Conservation (phyloP, 1,139 yeast species). For the Suhomyces chickasaworum region DNA sequence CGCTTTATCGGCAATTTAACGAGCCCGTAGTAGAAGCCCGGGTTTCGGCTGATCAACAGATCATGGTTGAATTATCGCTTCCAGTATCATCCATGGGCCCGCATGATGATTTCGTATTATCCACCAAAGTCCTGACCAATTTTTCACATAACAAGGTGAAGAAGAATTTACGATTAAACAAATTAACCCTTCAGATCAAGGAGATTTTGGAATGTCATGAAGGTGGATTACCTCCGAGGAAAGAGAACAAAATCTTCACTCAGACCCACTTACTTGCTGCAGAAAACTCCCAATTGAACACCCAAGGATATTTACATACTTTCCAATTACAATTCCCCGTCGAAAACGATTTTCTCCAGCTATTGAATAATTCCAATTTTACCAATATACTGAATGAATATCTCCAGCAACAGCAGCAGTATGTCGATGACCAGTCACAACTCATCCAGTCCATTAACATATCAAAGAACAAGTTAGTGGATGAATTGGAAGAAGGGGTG, state of each 20-base stretch:
- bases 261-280: slow-evolving; percentile 28
- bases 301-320: slow-evolving; percentile 33
- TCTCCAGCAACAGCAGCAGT: slow-evolving; percentile 8
- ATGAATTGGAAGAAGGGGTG: slow-evolving; percentile 40
- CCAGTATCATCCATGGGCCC: slow-evolving; percentile 57
- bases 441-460: slow-evolving; percentile 20
- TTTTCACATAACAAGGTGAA: slow-evolving; percentile 34
- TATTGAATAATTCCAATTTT: slow-evolving; percentile 20
- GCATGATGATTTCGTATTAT: slow-evolving; percentile 42
- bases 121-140: slow-evolving; percentile 42
- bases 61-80: slow-evolving; percentile 43
- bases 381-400: slow-evolving; percentile 7
- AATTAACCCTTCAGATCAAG: slow-evolving; percentile 49
- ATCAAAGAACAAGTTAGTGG: slow-evolving; percentile 20
- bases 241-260: slow-evolving; percentile 37
- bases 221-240: slow-evolving; percentile 47
- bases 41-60: slow-evolving; percentile 44
- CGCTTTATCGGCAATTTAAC: slow-evolving; percentile 55
- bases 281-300: slow-evolving; percentile 26
- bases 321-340: slow-evolving; percentile 39
- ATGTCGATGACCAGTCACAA: slow-evolving; percentile 12
- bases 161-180: slow-evolving; percentile 46
- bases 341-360: slow-evolving; percentile 38
- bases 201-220: slow-evolving; percentile 53
- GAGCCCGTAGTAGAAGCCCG: slow-evolving; percentile 47